Conservation (phyloP, 345 rosid species). For the Isatis tinctoria region DNA sequence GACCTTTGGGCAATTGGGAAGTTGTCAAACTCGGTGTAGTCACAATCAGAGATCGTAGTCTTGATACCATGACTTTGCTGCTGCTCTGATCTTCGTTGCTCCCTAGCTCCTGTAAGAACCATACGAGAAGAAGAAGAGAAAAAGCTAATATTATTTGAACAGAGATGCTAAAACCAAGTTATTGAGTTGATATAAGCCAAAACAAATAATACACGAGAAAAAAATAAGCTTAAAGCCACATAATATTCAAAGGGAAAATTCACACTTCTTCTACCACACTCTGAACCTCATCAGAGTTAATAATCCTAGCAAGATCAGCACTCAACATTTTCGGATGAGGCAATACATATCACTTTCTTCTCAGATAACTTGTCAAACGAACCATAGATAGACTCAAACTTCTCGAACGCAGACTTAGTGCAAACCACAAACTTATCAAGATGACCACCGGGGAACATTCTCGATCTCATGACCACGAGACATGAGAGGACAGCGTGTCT, state of each 20-base stretch:
- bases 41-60: background rate
- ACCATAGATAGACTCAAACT: slow-evolving; percentile 27
- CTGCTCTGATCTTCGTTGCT: background rate
- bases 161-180: too few relatives aligned
- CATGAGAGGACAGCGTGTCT: too few relatives aligned
- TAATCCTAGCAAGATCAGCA: background rate
- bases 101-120: background rate
- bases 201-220: too few relatives aligned
- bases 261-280: background rate
- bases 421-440: background rate
- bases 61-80: background rate
- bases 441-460: background rate
- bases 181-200: too few relatives aligned
- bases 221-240: too few relatives aligned
- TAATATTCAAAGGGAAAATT: too few relatives aligned
- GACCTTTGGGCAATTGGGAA: background rate
- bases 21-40: background rate
- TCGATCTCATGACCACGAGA: too few relatives aligned
- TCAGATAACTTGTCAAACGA: slow-evolving; percentile 63
- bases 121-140: too few relatives aligned
- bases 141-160: too few relatives aligned
- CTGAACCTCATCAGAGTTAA: background rate
- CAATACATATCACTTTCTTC: slow-evolving; percentile 66
- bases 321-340: slow-evolving; percentile 74
- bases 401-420: background rate